Evolutionary conservation across 192 early-diverging fungal species (phyloP).

Genomic region (Rhizophlyctis rosea): DNA sequence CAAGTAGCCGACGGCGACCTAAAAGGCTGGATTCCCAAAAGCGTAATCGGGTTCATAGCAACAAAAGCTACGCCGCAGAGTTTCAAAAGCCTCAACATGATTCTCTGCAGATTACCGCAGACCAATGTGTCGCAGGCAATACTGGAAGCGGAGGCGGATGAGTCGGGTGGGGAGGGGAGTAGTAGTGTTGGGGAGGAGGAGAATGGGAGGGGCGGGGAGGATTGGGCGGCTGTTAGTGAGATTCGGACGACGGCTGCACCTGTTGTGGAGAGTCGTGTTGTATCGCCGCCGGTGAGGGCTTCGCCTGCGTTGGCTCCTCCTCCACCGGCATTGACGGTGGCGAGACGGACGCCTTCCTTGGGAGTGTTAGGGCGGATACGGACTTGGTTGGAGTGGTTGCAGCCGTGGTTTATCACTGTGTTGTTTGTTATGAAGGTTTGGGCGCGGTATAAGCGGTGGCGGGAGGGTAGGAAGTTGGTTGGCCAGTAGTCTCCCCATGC

Average conservation of each 20-base stretch:
- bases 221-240: not conserved
- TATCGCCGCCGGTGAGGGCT: not conserved
- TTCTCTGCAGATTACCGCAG: not conserved
- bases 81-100: slow-evolving; percentile 18
- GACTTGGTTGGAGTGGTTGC: slow-evolving; percentile 17
- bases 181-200: not conserved
- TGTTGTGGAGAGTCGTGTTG: not conserved
- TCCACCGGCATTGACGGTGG: not conserved
- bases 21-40: slow-evolving; percentile 43
- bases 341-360: slow-evolving; percentile 1
- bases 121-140: not conserved
- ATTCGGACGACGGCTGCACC: not conserved
- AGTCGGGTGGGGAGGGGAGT: not conserved
- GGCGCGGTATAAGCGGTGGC: too few relatives aligned
- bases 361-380: slow-evolving; percentile 1
- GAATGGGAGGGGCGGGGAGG: slow-evolving; percentile 1
- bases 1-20: slow-evolving; percentile 46
- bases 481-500: too few relatives aligned
- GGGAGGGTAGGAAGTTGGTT: too few relatives aligned
- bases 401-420: slow-evolving; percentile 17
- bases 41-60: slow-evolving; percentile 36
- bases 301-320: not conserved
- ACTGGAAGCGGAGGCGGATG: not conserved
- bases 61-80: slow-evolving; percentile 29
- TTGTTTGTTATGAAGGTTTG: slow-evolving; percentile 15